phyloP scores from a whole-genome alignment of 1,139 yeast genomes.

The Diutina rugosa region DNA sequence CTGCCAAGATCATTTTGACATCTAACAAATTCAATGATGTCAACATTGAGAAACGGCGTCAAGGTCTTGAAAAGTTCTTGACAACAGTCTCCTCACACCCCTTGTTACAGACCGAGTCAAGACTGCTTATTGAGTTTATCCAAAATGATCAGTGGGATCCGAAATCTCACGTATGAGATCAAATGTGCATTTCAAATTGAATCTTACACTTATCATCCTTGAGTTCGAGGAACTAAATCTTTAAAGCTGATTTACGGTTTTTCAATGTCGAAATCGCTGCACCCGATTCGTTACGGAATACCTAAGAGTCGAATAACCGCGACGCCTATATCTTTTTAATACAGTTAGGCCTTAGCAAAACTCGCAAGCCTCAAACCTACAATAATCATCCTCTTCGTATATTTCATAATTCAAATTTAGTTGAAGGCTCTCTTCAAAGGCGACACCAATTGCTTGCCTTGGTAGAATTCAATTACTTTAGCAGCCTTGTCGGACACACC shows the following conservation, averaged over 20 bases:
- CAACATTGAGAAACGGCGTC: conserved; percentile 72
- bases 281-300: no score
- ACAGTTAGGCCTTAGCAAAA: background rate
- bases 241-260: no score
- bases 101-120: conserved; percentile 79
- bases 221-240: background rate
- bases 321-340: no score
- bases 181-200: background rate
- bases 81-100: conserved; percentile 89
- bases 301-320: no score
- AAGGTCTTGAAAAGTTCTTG: conserved; percentile 73
- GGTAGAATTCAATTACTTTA: conserved; percentile 72
- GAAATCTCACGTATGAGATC: conserved; percentile 4
- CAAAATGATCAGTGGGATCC: conserved; percentile 82
- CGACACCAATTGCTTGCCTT: conserved; percentile 59
- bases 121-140: conserved; percentile 67
- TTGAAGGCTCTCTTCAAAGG: conserved; percentile 71
- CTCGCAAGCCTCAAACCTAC: background rate
- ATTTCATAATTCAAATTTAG: background rate
- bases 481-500: conserved; percentile 82
- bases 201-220: background rate
- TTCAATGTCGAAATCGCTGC: no score
- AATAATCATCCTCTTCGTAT: background rate
- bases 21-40: conserved; percentile 69
- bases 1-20: conserved; percentile 68